phyloP scores from a whole-genome alignment of 495 filamentous ascomycete species.

The Xylaria flabelliformis region DNA sequence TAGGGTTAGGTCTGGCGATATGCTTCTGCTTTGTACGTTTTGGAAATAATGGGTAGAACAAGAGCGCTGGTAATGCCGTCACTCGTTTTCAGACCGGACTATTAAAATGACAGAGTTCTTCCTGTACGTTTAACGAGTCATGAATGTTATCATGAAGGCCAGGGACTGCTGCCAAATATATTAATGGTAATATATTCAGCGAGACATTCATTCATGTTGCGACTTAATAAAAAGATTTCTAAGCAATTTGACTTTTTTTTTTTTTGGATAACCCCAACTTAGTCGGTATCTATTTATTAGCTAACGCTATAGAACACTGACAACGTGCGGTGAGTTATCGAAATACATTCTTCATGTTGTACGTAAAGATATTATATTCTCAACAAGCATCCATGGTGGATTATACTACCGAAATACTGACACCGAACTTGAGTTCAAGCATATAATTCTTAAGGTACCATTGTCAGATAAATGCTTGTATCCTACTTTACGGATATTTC shows the following conservation, averaged over 20 bases:
- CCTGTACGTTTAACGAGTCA: not conserved
- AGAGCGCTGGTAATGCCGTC: slow-evolving; percentile 1
- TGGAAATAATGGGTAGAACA: slow-evolving; percentile 13
- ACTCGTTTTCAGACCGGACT: slow-evolving; percentile 5
- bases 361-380: not conserved
- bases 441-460: too few relatives aligned
- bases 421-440: too few relatives aligned
- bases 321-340: not conserved
- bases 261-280: too few relatives aligned
- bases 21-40: not conserved
- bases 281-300: too few relatives aligned
- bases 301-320: too few relatives aligned
- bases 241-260: too few relatives aligned
- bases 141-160: not conserved
- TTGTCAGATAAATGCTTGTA: too few relatives aligned
- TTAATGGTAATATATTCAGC: not conserved
- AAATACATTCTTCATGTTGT: not conserved
- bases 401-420: too few relatives aligned
- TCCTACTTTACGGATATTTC: too few relatives aligned
- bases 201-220: not conserved
- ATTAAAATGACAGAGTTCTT: not conserved
- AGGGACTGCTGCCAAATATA: not conserved
- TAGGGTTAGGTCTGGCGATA: not conserved
- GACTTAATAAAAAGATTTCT: not conserved
- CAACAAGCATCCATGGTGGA: too few relatives aligned